Conservation (phyloP, 345 rosid species). For the Populus euphratica region DNA sequence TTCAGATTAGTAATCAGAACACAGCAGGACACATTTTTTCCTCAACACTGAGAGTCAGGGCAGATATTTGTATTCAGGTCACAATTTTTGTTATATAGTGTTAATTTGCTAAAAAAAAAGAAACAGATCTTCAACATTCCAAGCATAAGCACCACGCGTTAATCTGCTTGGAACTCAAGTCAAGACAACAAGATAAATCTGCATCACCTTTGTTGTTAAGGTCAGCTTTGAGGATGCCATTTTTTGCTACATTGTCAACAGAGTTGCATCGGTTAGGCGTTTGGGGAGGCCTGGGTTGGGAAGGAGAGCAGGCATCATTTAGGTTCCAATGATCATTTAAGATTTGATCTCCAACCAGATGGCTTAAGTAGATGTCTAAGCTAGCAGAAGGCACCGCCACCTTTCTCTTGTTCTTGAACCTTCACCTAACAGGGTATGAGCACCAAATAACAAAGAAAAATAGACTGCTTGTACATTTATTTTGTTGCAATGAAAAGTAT, state of each 20-base stretch:
- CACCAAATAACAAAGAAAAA: constrained; percentile 22
- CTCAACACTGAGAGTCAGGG: neutral
- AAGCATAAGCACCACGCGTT: neutral
- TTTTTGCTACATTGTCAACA: constrained; percentile 8
- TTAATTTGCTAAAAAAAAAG: neutral
- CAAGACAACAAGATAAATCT: neutral
- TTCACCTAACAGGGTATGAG: constrained; percentile 51
- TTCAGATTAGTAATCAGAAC: neutral
- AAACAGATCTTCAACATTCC: neutral
- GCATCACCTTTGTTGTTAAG: constrained; percentile 3
- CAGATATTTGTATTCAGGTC: neutral
- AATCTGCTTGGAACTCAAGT: neutral
- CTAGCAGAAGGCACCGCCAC: constrained; percentile 26
- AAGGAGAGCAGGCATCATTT: constrained; percentile 16
- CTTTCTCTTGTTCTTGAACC: constrained; percentile 48
- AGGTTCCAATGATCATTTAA: constrained; percentile 24
- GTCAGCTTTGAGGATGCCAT: neutral
- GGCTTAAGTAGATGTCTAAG: constrained; percentile 26
- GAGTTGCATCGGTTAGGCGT: constrained; percentile 6
- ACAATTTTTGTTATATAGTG: too few species aligned
- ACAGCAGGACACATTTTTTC: neutral
- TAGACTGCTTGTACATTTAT: constrained; percentile 7
- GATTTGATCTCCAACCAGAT: constrained; percentile 25
- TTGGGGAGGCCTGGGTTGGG: constrained; percentile 23
- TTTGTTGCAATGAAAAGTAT: constrained; percentile 1